These are phyloP conservation scores for Crotalaria pallida DNA, from an alignment of 306 rosid species.

Conservation along the genomic window DNA sequence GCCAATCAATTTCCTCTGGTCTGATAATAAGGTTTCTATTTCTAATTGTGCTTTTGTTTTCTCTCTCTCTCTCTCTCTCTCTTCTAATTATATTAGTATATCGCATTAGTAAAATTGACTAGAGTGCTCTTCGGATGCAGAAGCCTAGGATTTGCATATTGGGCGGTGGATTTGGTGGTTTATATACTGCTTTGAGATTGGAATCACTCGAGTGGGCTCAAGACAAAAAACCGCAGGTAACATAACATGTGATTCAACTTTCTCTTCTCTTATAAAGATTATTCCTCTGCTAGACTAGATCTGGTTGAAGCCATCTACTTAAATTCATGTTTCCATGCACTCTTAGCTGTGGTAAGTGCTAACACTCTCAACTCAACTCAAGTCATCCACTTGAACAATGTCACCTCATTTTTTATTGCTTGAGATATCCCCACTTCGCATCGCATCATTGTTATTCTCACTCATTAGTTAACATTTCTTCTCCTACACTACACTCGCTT, in stretches of 20 bases:
- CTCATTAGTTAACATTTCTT: too few relatives aligned
- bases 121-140: slow-evolving; percentile 40
- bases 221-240: slow-evolving; percentile 76
- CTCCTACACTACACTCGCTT: not conserved
- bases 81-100: too few relatives aligned
- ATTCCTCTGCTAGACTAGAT: not conserved
- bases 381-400: too few relatives aligned
- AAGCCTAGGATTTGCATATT: slow-evolving; percentile 82
- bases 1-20: slow-evolving; percentile 56
- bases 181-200: slow-evolving; percentile 87
- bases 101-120: too few relatives aligned
- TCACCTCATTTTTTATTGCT: too few relatives aligned
- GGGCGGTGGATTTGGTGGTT: slow-evolving; percentile 98
- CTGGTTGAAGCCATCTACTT: not conserved
- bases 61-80: too few relatives aligned
- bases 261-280: not conserved
- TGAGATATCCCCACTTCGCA: not conserved
- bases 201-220: slow-evolving; percentile 89
- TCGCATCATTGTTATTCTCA: too few relatives aligned
- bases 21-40: slow-evolving; percentile 61
- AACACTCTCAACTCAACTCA: too few relatives aligned
- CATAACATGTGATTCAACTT: slow-evolving; percentile 5
- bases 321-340: not conserved
- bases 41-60: too few relatives aligned
- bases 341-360: too few relatives aligned